Conservation (phyloP, 1,284 basidiomycete species). For the Boletus albobrunnescens region DNA sequence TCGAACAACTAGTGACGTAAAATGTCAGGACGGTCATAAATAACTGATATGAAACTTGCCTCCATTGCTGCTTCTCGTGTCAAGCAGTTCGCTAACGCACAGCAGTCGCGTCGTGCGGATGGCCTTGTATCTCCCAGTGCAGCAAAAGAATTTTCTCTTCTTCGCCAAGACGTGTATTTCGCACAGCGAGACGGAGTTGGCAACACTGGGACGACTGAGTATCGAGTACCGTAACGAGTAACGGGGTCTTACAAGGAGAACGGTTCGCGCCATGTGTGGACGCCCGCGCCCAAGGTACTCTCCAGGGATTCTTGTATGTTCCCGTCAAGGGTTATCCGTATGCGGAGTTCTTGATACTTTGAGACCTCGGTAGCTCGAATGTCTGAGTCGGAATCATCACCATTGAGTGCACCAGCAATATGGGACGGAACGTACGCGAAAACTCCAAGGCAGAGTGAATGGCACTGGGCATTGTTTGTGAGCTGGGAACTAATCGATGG, state of each 20-base stretch:
- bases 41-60: constrained; percentile 32
- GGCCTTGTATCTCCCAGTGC: constrained; percentile 25
- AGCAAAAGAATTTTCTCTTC: constrained; percentile 30
- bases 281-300: constrained; percentile 23
- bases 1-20: constrained; percentile 30
- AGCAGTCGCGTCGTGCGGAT: constrained; percentile 31
- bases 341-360: constrained; percentile 25
- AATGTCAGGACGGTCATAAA: constrained; percentile 26
- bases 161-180: constrained; percentile 29
- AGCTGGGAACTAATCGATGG: constrained; percentile 10
- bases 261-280: constrained; percentile 30
- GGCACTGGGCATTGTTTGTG: constrained; percentile 16
- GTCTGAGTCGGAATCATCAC: constrained; percentile 12
- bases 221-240: neutral
- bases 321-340: constrained; percentile 28
- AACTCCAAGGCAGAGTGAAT: constrained; percentile 19
- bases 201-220: constrained; percentile 18
- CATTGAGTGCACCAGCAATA: neutral
- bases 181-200: constrained; percentile 23
- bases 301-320: constrained; percentile 30
- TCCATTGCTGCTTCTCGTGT: constrained; percentile 26
- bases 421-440: constrained; percentile 19
- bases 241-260: constrained; percentile 26
- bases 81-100: constrained; percentile 23
- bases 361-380: constrained; percentile 23